phyloP scores from a whole-genome alignment of 805 yeast species.

The Millerozyma miso region DNA sequence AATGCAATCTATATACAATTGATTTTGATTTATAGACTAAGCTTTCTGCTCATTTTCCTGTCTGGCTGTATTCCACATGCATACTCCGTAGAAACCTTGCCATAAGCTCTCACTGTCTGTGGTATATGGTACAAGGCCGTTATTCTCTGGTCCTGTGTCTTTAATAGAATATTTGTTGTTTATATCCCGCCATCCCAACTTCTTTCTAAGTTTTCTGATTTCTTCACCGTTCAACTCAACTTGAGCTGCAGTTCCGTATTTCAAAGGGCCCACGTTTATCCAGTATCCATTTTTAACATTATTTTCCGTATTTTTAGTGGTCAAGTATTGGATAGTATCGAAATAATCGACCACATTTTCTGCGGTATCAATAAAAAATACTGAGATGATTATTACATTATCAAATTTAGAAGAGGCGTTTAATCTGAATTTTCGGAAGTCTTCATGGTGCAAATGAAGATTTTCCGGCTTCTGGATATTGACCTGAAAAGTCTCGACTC shows the following conservation, averaged over 20 bases:
- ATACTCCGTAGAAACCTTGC: constrained; percentile 74
- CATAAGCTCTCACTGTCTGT: constrained; percentile 65
- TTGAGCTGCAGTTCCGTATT: constrained; percentile 82
- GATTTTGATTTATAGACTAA: constrained; percentile 1
- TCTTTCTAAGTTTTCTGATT: constrained; percentile 44
- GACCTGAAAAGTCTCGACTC: constrained; percentile 33
- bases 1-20: constrained; percentile 5
- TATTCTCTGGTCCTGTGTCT: constrained; percentile 7
- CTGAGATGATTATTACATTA: constrained; percentile 56
- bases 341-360: constrained; percentile 77
- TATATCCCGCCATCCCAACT: constrained; percentile 58
- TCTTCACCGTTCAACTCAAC: constrained; percentile 76
- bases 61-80: constrained; percentile 49
- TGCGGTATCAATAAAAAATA: constrained; percentile 89
- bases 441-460: constrained; percentile 49
- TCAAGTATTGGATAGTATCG: constrained; percentile 45
- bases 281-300: constrained; percentile 52
- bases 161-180: constrained; percentile 9
- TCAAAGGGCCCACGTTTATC: constrained; percentile 90
- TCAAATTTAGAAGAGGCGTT: constrained; percentile 27
- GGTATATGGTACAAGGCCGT: constrained; percentile 52
- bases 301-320: constrained; percentile 7
- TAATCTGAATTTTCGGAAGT: constrained; percentile 55
- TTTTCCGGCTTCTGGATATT: constrained; percentile 40
- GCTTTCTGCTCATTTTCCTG: constrained; percentile 15